These are phyloP conservation scores for Ustilago sp. DNA, from an alignment of 1,284 basidiomycete genomes.

Conservation along the genomic window DNA sequence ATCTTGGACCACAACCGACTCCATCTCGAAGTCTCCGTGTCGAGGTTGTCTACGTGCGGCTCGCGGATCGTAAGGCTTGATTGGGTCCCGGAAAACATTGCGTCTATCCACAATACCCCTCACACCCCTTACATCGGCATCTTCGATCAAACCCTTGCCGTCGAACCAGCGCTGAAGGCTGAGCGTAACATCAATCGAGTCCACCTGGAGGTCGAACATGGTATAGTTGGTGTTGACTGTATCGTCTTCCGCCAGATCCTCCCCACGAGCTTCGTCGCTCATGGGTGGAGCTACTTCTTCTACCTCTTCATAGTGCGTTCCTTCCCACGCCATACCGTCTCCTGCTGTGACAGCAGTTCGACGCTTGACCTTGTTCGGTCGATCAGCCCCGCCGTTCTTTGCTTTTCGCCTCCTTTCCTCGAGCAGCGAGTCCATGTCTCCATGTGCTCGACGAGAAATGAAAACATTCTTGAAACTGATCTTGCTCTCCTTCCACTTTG, in stretches of 20 bases:
- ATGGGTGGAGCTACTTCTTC: constrained; percentile 64
- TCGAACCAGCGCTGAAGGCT: constrained; percentile 93
- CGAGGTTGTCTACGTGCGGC: constrained; percentile 80
- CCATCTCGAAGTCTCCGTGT: constrained; percentile 91
- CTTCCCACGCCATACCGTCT: constrained; percentile 66
- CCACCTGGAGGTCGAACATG: constrained; percentile 71
- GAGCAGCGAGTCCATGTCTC: constrained; percentile 58
- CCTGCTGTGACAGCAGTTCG: constrained; percentile 56
- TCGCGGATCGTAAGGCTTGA: constrained; percentile 81
- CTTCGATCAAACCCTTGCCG: constrained; percentile 90
- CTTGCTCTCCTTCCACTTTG: constrained; percentile 94
- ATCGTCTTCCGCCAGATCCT: constrained; percentile 53
- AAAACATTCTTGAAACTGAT: constrained; percentile 98
- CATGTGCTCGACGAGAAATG: constrained; percentile 81
- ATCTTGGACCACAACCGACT: constrained; percentile 89
- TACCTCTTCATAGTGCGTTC: constrained; percentile 60
- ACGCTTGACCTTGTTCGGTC: constrained; percentile 42
- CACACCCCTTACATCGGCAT: constrained; percentile 92
- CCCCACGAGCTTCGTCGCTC: constrained; percentile 53
- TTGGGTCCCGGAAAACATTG: constrained; percentile 87
- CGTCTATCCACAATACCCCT: constrained; percentile 92
- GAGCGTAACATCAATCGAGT: constrained; percentile 95
- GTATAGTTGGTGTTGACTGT: constrained; percentile 66
- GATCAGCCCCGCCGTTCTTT: constrained; percentile 11
- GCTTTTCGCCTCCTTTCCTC: constrained; percentile 35